A percentile compares a stretch with the other conserved stretches of the same genome.
Evolutionary conservation across 176 grass and related monocot species (phyloP).

Genomic region (Typha latifolia): DNA sequence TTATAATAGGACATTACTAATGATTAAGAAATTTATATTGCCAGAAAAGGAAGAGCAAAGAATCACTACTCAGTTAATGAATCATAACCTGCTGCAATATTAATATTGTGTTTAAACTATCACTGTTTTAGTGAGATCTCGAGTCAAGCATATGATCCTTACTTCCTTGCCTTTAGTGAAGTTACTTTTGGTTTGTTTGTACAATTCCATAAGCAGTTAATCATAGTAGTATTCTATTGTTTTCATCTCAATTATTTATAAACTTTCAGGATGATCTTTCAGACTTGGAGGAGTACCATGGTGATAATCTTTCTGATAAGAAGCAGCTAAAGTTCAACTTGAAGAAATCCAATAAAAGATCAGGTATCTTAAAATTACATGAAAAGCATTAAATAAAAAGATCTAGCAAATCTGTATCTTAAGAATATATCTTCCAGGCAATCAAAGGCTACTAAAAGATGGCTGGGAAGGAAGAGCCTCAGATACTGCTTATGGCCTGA

Average conservation of each 20-base stretch:
- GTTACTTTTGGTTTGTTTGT: neutral
- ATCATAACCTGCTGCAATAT: too few species aligned
- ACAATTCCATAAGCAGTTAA: too few species aligned
- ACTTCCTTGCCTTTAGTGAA: too few species aligned
- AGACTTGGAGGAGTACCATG: slow-evolving; percentile 25
- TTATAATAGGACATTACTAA: too few species aligned
- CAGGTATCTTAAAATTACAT: slow-evolving; percentile 28
- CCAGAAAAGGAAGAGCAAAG: too few species aligned
- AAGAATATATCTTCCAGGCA: slow-evolving; percentile 22
- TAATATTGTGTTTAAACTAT: too few species aligned
- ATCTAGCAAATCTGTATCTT: slow-evolving; percentile 8
- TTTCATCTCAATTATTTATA: slow-evolving; percentile 5
- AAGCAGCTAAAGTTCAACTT: slow-evolving; percentile 5
- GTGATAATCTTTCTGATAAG: slow-evolving; percentile 11
- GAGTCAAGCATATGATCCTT: too few species aligned
- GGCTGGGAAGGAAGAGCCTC: slow-evolving; percentile 34
- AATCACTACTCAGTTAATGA: too few species aligned
- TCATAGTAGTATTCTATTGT: too few species aligned
- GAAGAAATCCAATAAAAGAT: slow-evolving; percentile 15
- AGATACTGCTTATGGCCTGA: slow-evolving; percentile 28
- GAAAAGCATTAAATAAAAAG: slow-evolving; percentile 5
- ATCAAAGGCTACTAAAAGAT: slow-evolving; percentile 30
- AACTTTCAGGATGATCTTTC: slow-evolving; percentile 53
- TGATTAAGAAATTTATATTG: too few species aligned
- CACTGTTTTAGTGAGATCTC: too few species aligned